phyloP scores from a whole-genome alignment of 164 flowering plant species.

The Taxillus chinensis region DNA sequence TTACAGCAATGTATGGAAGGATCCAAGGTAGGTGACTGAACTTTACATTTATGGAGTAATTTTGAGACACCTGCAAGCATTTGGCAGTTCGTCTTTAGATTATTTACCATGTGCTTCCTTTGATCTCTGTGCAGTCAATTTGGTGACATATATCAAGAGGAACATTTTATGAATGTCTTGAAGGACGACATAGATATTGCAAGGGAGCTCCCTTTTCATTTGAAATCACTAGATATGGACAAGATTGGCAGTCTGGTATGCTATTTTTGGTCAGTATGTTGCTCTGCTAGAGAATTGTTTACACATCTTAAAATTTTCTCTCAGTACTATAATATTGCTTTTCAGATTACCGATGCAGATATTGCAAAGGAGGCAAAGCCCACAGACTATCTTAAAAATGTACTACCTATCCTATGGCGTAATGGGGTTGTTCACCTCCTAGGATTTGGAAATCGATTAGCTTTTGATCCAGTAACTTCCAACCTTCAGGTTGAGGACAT shows the following conservation, averaged over 20 bases:
- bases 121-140: conserved; percentile 62
- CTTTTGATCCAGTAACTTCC: conserved; percentile 79
- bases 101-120: conserved; percentile 2
- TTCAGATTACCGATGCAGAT: conserved; percentile 82
- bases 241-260: conserved; percentile 69
- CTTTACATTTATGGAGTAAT: neutral
- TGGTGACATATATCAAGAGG: conserved; percentile 88
- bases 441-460: conserved; percentile 93
- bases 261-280: neutral
- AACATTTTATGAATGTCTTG: conserved; percentile 50
- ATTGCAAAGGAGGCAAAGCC: conserved; percentile 83
- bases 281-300: neutral
- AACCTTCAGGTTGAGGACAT: conserved; percentile 57
- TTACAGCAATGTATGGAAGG: conserved; percentile 97
- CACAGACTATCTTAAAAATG: conserved; percentile 36
- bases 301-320: neutral
- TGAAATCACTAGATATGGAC: conserved; percentile 52
- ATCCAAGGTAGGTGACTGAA: conserved; percentile 59
- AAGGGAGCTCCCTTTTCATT: conserved; percentile 67
- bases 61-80: neutral
- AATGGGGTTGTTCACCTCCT: conserved; percentile 82
- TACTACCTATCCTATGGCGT: conserved; percentile 53
- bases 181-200: conserved; percentile 63
- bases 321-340: conserved; percentile 9
- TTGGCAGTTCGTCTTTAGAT: neutral